Evolutionary conservation across 2,329 filamentous ascomycete genomes (phyloP), one percentile per base, ranked within the genome.

Genomic region (Penicillium sp.): DNA sequence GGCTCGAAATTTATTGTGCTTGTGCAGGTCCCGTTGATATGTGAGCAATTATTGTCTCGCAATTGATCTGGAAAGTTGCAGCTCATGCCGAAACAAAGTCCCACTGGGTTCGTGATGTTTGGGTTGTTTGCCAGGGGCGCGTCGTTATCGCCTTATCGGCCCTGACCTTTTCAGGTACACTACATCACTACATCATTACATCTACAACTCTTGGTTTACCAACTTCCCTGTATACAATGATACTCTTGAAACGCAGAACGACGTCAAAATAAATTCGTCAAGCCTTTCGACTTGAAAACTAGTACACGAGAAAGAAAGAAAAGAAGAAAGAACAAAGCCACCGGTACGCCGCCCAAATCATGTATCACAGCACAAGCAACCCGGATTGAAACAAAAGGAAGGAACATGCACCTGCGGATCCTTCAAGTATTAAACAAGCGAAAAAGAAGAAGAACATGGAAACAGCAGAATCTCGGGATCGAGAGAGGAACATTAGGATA

Each of bases 401-500:
- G 43, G 51, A 51, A 46, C 55, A 60, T 62, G 54, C 57, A 63
- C 59, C 57, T 44, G 21, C 47, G 47, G 44, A 53, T 54, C 56
- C 54, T 55, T 45, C 53, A 64, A 64, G 52, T 62, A 62, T 62
- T 63, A 62, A 44, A 64, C 61, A 64, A 61, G 61, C 53, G 60
- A 64, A 63, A 52, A 45, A 21, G 18, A 3, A 21, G 18, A 3
- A 33, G 53, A 52, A 45, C 51, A 52, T 43, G 41, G 42, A 43
- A 18, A 42, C 39, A 26, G 16, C 33, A 5, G 26, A 44, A 47
- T 57, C 53, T 42, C 49, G 29, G 47, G 43, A 50, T 56, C 45
- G 51, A 52, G 50, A 56, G 52, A 56, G 48, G 52, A 52, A 51
- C 49, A 53, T 49, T 55, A 44, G 39, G 42, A 49, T 51, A 44